Evolutionary conservation across 2,329 filamentous ascomycete genomes (phyloP).

Genomic region (Daldinia sp.): DNA sequence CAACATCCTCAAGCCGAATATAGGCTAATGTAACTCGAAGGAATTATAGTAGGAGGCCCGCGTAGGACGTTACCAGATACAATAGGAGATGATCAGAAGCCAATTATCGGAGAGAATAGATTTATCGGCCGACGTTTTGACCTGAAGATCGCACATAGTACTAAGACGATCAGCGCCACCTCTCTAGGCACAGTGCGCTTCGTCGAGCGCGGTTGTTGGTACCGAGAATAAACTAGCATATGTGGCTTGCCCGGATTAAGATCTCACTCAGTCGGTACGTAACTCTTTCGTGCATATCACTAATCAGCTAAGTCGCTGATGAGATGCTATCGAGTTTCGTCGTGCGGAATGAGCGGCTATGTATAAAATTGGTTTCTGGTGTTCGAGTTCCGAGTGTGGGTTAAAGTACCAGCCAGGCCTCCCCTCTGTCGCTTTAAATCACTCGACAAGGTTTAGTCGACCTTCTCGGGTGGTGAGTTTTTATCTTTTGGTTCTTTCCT

Average conservation of each 20-base stretch:
- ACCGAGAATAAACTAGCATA: conserved; percentile 15
- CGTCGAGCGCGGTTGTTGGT: conserved; percentile 11
- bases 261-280: conserved; percentile 20
- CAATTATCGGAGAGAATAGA: conserved; percentile 1
- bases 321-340: conserved; percentile 8
- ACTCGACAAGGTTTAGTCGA: conserved; percentile 14
- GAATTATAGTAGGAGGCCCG: not conserved
- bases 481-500: conserved; percentile 62
- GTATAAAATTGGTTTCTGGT: conserved; percentile 8
- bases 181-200: conserved; percentile 19
- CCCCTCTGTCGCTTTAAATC: conserved; percentile 12
- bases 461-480: conserved; percentile 26
- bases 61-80: conserved; percentile 1
- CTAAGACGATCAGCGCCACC: conserved; percentile 17
- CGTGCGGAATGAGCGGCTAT: conserved; percentile 11
- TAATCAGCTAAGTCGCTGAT: conserved; percentile 14
- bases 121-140: conserved; percentile 9
- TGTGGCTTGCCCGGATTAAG: conserved; percentile 33
- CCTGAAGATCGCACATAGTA: conserved; percentile 13
- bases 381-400: conserved; percentile 3
- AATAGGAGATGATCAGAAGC: not conserved
- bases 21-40: conserved; percentile 15
- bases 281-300: conserved; percentile 19
- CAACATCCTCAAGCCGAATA: conserved; percentile 7
- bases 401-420: not conserved